phyloP scores from a whole-genome alignment of 345 rosid genomes.

The Adansonia digitata region DNA sequence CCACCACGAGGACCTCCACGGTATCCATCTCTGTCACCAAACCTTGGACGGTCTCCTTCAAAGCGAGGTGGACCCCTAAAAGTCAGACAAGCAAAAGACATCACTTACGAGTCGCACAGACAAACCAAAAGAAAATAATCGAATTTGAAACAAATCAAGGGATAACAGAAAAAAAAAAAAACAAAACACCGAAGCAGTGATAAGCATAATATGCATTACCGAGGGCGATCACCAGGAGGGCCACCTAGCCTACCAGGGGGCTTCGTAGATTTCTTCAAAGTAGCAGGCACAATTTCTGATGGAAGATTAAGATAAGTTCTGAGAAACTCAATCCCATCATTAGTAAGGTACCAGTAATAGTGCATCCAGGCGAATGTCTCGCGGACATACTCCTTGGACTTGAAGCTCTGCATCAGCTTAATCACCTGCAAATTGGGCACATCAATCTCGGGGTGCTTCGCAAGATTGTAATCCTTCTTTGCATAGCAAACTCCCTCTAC shows the following conservation, averaged over 20 bases:
- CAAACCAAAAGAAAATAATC: not conserved
- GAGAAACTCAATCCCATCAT: conserved; percentile 89
- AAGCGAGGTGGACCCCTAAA: conserved; percentile 50
- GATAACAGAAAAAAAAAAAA: not conserved
- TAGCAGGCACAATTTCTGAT: too few species aligned
- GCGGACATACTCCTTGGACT: too few species aligned
- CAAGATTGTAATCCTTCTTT: too few species aligned
- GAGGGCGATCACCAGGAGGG: conserved; percentile 63
- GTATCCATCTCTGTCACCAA: conserved; percentile 86
- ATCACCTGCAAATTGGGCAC: too few species aligned
- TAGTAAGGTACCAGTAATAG: conserved; percentile 84
- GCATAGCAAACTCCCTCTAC: conserved; percentile 86
- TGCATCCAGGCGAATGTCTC: too few species aligned
- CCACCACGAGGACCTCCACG: conserved; percentile 79
- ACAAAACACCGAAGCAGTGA: not conserved
- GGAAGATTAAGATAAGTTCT: too few species aligned
- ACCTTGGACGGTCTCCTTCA: conserved; percentile 72
- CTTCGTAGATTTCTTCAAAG: conserved; percentile 69
- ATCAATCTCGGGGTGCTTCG: too few species aligned
- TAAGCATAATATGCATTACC: too few species aligned
- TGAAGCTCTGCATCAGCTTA: too few species aligned
- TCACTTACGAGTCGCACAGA: not conserved
- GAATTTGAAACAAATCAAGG: not conserved
- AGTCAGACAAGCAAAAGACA: not conserved
- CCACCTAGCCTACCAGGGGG: conserved; percentile 74